phyloP scores from a whole-genome alignment of 2,329 filamentous ascomycete species.

The Coleophoma cylindrospora region DNA sequence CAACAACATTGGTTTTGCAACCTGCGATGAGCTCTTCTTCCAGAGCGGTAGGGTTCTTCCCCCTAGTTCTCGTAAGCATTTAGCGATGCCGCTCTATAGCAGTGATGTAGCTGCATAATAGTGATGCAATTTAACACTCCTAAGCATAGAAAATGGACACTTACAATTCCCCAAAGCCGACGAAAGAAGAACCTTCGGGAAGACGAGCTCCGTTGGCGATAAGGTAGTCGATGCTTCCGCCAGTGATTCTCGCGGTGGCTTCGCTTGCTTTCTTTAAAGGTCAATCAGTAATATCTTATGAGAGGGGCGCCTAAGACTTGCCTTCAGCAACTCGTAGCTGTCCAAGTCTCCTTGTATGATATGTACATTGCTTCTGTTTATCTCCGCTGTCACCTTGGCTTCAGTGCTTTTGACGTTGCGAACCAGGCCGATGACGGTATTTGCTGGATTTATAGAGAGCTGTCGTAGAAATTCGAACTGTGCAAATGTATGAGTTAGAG shows the following conservation, averaged over 20 bases:
- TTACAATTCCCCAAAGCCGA: slow-evolving; percentile 10
- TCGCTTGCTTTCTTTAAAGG: neutral
- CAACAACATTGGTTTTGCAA: slow-evolving; percentile 43
- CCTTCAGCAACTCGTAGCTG: slow-evolving; percentile 13
- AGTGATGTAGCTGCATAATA: too few relatives aligned
- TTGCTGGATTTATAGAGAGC: slow-evolving; percentile 34
- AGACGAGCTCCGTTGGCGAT: slow-evolving; percentile 22
- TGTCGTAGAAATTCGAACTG: slow-evolving; percentile 43
- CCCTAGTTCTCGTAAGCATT: slow-evolving; percentile 1
- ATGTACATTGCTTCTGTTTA: slow-evolving; percentile 31
- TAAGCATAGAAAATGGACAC: slow-evolving; percentile 22
- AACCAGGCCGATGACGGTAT: slow-evolving; percentile 39
- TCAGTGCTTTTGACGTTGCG: slow-evolving; percentile 34
- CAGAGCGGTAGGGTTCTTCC: neutral
- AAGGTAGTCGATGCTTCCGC: slow-evolving; percentile 18
- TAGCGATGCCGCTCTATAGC: too few relatives aligned
- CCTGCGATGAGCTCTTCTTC: slow-evolving; percentile 18
- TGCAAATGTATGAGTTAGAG: neutral
- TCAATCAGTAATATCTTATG: neutral
- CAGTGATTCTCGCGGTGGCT: slow-evolving; percentile 14
- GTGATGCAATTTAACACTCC: neutral
- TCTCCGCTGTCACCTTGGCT: neutral
- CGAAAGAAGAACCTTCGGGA: slow-evolving; percentile 7
- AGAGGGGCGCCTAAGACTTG: neutral
- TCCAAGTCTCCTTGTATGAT: slow-evolving; percentile 40